Evolutionary conservation across 352 stramenopile species (phyloP).

Genomic region (Porosira glacialis): DNA sequence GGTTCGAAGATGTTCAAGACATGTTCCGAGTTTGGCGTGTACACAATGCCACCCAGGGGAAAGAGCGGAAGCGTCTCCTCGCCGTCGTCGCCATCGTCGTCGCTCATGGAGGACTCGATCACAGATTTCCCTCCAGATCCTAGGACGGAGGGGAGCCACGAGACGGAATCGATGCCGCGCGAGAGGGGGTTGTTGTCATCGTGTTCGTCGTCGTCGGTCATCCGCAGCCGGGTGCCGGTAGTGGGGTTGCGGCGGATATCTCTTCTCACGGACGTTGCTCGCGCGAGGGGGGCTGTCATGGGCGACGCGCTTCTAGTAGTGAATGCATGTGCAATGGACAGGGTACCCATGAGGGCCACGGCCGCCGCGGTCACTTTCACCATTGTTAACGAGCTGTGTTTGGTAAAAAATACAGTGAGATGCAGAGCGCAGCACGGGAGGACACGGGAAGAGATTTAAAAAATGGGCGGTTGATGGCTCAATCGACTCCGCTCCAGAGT

Average conservation of each 20-base stretch:
- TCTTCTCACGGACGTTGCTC: too few species aligned
- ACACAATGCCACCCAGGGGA: slow-evolving; percentile 78
- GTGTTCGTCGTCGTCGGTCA: slow-evolving; percentile 45
- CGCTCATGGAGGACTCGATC: not conserved
- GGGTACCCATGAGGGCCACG: too few species aligned
- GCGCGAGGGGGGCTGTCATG: too few species aligned
- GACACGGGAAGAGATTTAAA: too few species aligned
- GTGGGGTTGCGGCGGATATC: too few species aligned
- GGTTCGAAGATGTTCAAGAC: slow-evolving; percentile 83
- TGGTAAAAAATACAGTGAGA: too few species aligned
- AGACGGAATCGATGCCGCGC: slow-evolving; percentile 70
- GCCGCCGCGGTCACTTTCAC: too few species aligned
- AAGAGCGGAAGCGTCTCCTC: slow-evolving; percentile 77
- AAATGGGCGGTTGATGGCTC: too few species aligned
- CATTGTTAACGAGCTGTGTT: too few species aligned
- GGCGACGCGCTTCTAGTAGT: not conserved
- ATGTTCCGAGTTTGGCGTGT: slow-evolving; percentile 77
- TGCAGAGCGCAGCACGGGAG: too few species aligned
- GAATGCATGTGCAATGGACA: too few species aligned
- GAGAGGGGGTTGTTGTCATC: slow-evolving; percentile 61
- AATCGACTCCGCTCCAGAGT: too few species aligned
- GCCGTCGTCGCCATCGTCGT: slow-evolving; percentile 14
- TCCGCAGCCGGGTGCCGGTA: slow-evolving; percentile 10
- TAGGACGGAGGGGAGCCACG: slow-evolving; percentile 70
- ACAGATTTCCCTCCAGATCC: slow-evolving; percentile 16